Evolutionary conservation across 1,284 basidiomycete species (phyloP).

Genomic region (Lignosus rhinocerotis): DNA sequence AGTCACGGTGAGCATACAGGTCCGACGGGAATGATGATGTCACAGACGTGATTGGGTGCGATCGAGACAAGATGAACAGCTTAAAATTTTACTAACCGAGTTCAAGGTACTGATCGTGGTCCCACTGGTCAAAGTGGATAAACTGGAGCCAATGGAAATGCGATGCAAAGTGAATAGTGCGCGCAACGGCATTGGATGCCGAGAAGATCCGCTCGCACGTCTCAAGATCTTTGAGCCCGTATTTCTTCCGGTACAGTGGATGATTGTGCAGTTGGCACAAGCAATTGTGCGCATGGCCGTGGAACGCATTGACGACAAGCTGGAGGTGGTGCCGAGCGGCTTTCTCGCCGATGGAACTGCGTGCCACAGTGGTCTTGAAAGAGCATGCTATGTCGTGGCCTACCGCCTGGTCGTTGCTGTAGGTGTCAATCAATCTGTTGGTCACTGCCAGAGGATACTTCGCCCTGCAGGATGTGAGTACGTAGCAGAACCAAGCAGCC

Average conservation of each 20-base stretch:
- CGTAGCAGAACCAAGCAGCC: too few relatives aligned
- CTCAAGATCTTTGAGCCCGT: conserved; percentile 39
- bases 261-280: conserved; percentile 36
- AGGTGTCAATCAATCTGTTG: conserved; percentile 26
- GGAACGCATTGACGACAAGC: conserved; percentile 34
- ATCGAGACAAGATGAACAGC: too few relatives aligned
- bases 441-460: conserved; percentile 38
- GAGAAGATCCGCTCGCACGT: conserved; percentile 35
- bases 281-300: conserved; percentile 38
- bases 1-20: neutral
- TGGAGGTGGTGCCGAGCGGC: conserved; percentile 3
- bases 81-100: neutral
- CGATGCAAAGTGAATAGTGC: neutral
- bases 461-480: conserved; percentile 26
- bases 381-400: conserved; percentile 41
- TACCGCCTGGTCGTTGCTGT: conserved; percentile 22
- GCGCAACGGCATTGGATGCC: conserved; percentile 32
- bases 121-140: neutral
- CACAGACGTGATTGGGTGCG: too few relatives aligned
- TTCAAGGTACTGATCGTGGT: neutral
- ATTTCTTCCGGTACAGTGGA: conserved; percentile 31
- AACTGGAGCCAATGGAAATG: neutral
- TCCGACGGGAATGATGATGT: neutral
- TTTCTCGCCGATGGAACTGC: conserved; percentile 27
- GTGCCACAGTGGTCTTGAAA: conserved; percentile 28